Percentiles rank a stretch among this genome's conserved stretches.
phyloP scores from a whole-genome alignment of 768 basidiomycete species.

The Calocybe gangraenosa region DNA sequence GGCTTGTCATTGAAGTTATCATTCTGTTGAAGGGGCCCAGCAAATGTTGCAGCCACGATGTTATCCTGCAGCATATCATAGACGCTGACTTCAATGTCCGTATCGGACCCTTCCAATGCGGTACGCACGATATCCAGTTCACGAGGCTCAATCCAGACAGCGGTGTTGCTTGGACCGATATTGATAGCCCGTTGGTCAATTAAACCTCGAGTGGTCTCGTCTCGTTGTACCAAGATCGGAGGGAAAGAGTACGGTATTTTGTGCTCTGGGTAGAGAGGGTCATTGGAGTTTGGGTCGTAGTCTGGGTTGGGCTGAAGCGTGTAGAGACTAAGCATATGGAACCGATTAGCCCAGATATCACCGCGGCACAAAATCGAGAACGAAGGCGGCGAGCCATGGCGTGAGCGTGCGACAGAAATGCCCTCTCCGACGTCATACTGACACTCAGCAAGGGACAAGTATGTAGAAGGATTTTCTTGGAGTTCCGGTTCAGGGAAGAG shows the following conservation, averaged over 20 bases:
- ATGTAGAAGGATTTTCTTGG: conserved; percentile 16
- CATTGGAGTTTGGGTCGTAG: neutral
- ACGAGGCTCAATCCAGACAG: conserved; percentile 59
- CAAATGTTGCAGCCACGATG: conserved; percentile 47
- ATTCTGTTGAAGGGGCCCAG: conserved; percentile 34
- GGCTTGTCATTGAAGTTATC: neutral
- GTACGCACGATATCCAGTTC: conserved; percentile 38
- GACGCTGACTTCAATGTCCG: conserved; percentile 13
- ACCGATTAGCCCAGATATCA: conserved; percentile 50
- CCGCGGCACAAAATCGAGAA: conserved; percentile 53
- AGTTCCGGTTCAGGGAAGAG: conserved; percentile 50
- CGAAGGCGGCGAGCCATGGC: conserved; percentile 1
- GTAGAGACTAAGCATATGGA: conserved; percentile 50
- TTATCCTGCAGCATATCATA: conserved; percentile 18
- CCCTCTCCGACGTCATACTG: conserved; percentile 72
- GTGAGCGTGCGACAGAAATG: conserved; percentile 33
- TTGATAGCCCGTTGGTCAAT: conserved; percentile 51
- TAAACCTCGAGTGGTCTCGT: conserved; percentile 42
- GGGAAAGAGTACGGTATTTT: conserved; percentile 43
- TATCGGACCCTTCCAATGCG: conserved; percentile 18
- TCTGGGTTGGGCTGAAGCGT: conserved; percentile 32
- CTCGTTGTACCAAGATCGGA: conserved; percentile 32
- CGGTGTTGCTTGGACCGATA: conserved; percentile 53
- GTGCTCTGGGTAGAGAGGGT: neutral
- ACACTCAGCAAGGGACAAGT: conserved; percentile 36